Evolutionary conservation across 805 yeast genomes (phyloP).

Genomic region (Nakazawaea laoshanensis): DNA sequence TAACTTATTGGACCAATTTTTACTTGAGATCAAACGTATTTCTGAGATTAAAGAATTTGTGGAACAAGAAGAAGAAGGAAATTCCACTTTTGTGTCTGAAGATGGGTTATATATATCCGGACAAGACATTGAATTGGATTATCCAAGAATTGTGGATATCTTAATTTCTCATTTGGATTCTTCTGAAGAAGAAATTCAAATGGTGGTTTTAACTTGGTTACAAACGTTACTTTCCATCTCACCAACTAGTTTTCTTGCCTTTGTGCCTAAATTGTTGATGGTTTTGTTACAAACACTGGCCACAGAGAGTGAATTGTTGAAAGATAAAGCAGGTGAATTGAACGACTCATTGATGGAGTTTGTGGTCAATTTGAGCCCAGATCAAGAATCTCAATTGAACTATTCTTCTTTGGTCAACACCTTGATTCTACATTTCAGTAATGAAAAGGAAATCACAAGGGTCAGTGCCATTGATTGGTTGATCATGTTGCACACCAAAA

Average conservation of each 20-base stretch:
- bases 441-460: constrained; percentile 73
- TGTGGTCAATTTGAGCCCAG: constrained; percentile 33
- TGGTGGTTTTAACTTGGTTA: constrained; percentile 78
- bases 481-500: constrained; percentile 66
- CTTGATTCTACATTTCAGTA: constrained; percentile 61
- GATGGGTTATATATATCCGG: constrained; percentile 61
- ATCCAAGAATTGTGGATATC: constrained; percentile 71
- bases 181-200: constrained; percentile 66
- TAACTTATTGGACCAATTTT: constrained; percentile 60
- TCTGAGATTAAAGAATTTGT: constrained; percentile 55
- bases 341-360: constrained; percentile 48
- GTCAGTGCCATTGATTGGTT: constrained; percentile 88
- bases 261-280: constrained; percentile 67
- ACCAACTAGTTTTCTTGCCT: constrained; percentile 66
- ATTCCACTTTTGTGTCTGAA: constrained; percentile 17
- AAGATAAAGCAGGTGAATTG: constrained; percentile 46
- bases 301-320: constrained; percentile 38
- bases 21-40: constrained; percentile 76
- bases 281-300: constrained; percentile 59
- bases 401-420: constrained; percentile 59
- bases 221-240: constrained; percentile 63
- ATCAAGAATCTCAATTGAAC: constrained; percentile 32
- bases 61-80: constrained; percentile 16
- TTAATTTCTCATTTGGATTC: constrained; percentile 73
- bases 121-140: constrained; percentile 78